These are phyloP conservation scores for Vitis hybrid DNA, from an alignment of 177 flowering plant species.

Conservation along the genomic window DNA sequence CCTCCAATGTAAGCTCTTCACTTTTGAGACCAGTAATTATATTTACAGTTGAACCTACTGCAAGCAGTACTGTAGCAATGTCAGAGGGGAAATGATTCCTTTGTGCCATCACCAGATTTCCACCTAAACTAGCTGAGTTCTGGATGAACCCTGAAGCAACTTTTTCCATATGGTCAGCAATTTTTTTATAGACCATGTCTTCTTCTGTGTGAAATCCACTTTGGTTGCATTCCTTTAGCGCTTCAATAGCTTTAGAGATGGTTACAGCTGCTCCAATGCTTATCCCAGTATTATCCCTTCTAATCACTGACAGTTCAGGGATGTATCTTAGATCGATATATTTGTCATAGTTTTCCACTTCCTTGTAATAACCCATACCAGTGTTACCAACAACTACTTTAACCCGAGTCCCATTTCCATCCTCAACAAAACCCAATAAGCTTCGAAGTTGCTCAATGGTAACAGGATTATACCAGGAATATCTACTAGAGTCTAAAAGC, in stretches of 20 bases:
- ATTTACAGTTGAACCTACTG: slow-evolving; percentile 46
- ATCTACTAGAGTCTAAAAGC: slow-evolving; percentile 26
- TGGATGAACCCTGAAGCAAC: slow-evolving; percentile 67
- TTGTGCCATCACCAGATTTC: slow-evolving; percentile 89
- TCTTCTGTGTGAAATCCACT: slow-evolving; percentile 12
- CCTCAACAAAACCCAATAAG: slow-evolving; percentile 24
- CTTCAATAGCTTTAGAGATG: slow-evolving; percentile 62
- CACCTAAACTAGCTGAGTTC: slow-evolving; percentile 86
- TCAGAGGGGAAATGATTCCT: slow-evolving; percentile 80
- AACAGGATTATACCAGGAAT: slow-evolving; percentile 59
- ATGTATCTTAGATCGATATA: slow-evolving; percentile 67
- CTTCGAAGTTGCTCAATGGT: slow-evolving; percentile 51
- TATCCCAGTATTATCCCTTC: slow-evolving; percentile 47
- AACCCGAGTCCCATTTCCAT: slow-evolving; percentile 12
- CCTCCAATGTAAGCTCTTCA: slow-evolving; percentile 55
- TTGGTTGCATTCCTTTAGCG: slow-evolving; percentile 38
- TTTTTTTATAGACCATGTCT: slow-evolving; percentile 41
- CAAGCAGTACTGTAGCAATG: slow-evolving; percentile 81
- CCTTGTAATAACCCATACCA: slow-evolving; percentile 78
- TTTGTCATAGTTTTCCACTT: slow-evolving; percentile 37
- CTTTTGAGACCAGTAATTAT: slow-evolving; percentile 32
- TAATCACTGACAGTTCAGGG: slow-evolving; percentile 64
- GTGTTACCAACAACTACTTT: slow-evolving; percentile 86
- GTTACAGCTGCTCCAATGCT: slow-evolving; percentile 83
- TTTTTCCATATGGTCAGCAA: slow-evolving; percentile 77